Evolutionary conservation across 495 filamentous ascomycete genomes (phyloP), one percentile per base, ranked within the genome.

Genomic region (Xylaria intraflava): DNA sequence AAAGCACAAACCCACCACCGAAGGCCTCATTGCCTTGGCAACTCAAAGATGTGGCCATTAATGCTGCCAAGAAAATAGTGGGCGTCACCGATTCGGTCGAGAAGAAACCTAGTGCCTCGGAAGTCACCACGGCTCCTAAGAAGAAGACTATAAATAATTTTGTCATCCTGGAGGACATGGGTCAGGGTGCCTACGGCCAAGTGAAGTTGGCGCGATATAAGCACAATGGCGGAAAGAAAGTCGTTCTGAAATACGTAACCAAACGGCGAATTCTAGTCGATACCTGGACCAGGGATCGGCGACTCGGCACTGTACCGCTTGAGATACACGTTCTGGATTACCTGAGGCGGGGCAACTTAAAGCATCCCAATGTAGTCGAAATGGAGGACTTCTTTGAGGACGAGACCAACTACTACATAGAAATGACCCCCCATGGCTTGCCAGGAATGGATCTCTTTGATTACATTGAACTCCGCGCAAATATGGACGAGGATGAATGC

Each of bases 341-440:
- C 65, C 83, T 99, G 1, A 83, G 90, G 27, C 79, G 87, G 4
- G 90, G 95, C 57, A 91, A 88, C 23, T 75, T 91, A 35, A 85
- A 82, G 60, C 93, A 99, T 63, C 87, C 90, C 22, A 97, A 97
- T 62, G 96, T 99, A 54, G 89, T 99, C 24, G 93, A 97, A 72
- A 97, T 99, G 94, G 83, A 86, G 31, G 91, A 94, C 53, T 99
- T 97, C 71, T 99, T 99, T 65, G 93, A 99, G 66, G 94, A 99
- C 51, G 89, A 95, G 54, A 75, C 90, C 64, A 97, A 99, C 61
- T 99, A 99, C 66, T 97, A 99, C 64, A 99, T 99, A 61, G 94
- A 97, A 64, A 98, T 97, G 93, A 76, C 88, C 6, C 93, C 93
- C 11, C 93, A 98, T 59, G 93, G 93, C 6, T 78, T 96, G 7